Evolutionary conservation across 345 rosid genomes (phyloP).

Genomic region (Populus simonii): DNA sequence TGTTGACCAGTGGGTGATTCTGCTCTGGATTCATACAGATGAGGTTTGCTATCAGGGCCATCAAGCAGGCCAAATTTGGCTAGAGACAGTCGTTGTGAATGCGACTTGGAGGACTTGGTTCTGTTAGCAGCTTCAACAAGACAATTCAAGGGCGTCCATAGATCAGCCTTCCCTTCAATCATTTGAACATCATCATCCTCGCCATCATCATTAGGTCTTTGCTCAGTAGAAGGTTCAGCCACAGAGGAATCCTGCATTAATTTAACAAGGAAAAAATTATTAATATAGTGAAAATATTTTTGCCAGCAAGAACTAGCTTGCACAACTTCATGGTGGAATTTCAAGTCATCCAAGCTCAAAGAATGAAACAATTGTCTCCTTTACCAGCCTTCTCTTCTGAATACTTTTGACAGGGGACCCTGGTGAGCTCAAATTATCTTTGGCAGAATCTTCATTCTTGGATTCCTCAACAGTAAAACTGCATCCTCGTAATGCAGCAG

Average conservation of each 20-base stretch:
- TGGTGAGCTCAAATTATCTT: conserved; percentile 60
- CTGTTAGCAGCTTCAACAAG: conserved; percentile 94
- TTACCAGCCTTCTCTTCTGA: conserved; percentile 68
- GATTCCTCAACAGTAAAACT: conserved; percentile 48
- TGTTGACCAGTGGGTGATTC: conserved; percentile 33
- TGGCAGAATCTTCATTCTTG: conserved; percentile 47
- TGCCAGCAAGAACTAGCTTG: neutral
- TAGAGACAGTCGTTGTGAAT: conserved; percentile 45
- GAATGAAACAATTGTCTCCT: conserved; percentile 24
- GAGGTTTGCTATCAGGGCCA: conserved; percentile 37
- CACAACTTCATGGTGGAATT: conserved; percentile 8
- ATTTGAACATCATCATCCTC: conserved; percentile 48
- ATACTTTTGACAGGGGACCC: conserved; percentile 52
- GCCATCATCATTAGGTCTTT: conserved; percentile 28
- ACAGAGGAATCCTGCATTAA: conserved; percentile 51
- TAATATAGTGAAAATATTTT: conserved; percentile 4
- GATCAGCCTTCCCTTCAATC: conserved; percentile 62
- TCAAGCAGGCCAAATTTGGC: conserved; percentile 34
- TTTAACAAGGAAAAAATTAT: conserved; percentile 6
- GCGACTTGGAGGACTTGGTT: conserved; percentile 66
- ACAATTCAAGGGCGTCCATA: conserved; percentile 87
- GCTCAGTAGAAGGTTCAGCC: conserved; percentile 48
- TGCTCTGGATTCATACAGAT: conserved; percentile 29
- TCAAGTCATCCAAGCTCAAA: neutral
- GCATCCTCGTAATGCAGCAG: conserved; percentile 42